A percentile compares a stretch with the other conserved stretches of the same genome.
Conservation (phyloP, 2,329 filamentous ascomycete genomes). For the Aspergillus sp. region DNA sequence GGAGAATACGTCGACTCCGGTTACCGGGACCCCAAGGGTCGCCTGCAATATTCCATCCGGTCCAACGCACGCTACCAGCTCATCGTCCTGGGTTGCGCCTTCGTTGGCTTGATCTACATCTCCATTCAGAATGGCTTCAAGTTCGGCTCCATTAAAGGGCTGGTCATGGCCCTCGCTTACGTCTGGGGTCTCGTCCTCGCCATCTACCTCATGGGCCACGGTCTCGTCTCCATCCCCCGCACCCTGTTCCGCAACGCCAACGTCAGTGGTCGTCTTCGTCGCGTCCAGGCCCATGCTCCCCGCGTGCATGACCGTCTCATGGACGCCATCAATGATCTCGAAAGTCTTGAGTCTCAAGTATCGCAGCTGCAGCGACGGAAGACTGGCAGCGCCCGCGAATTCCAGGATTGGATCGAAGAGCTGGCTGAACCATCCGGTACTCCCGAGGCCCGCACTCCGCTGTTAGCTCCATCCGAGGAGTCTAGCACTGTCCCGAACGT, state of each 20-base stretch:
- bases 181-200: constrained; percentile 88
- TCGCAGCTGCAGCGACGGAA: constrained; percentile 76
- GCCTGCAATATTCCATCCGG: constrained; percentile 79
- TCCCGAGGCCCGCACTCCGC: constrained; percentile 55
- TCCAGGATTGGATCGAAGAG: constrained; percentile 95
- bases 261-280: constrained; percentile 68
- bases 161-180: constrained; percentile 92
- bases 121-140: constrained; percentile 73
- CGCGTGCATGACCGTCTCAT: constrained; percentile 82
- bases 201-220: constrained; percentile 97
- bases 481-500: constrained; percentile 65
- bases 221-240: constrained; percentile 85
- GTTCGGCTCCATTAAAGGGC: constrained; percentile 70
- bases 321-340: constrained; percentile 75
- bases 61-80: constrained; percentile 86
- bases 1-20: constrained; percentile 94
- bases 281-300: constrained; percentile 76
- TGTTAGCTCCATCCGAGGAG: constrained; percentile 31
- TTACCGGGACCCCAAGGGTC: constrained; percentile 79
- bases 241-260: constrained; percentile 76
- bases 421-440: constrained; percentile 73
- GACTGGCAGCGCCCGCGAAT: constrained; percentile 69
- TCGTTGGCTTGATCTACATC: constrained; percentile 77
- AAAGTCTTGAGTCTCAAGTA: constrained; percentile 79
- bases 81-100: constrained; percentile 68